phyloP scores from a whole-genome alignment of 2,329 filamentous ascomycete species.

The Arthrobotrys musiformis region DNA sequence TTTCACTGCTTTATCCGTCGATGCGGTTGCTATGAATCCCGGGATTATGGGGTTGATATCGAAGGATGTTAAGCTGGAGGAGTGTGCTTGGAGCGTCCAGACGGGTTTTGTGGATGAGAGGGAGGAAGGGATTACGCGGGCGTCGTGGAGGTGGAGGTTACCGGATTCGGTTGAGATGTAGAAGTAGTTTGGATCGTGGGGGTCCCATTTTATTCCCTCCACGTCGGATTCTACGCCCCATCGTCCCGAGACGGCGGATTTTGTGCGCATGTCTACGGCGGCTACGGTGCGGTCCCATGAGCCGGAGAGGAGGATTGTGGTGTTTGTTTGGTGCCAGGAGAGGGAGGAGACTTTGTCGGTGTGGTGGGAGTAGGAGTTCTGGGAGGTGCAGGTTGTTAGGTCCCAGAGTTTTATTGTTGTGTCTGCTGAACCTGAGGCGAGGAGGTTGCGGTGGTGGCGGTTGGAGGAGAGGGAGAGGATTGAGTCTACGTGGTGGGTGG shows the following conservation, averaged over 20 bases:
- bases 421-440: slow-evolving; percentile 94
- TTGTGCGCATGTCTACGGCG: slow-evolving; percentile 94
- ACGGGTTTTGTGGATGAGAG: slow-evolving; percentile 82
- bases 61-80: slow-evolving; percentile 82
- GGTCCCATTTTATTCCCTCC: slow-evolving; percentile 91
- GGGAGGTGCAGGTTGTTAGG: slow-evolving; percentile 87
- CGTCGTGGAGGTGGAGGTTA: slow-evolving; percentile 90
- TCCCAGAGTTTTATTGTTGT: slow-evolving; percentile 99
- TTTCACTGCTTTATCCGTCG: slow-evolving; percentile 94
- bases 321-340: slow-evolving; percentile 88
- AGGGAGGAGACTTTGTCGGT: slow-evolving; percentile 98
- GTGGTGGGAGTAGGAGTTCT: slow-evolving; percentile 88
- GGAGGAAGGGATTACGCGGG: slow-evolving; percentile 74
- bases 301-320: slow-evolving; percentile 88
- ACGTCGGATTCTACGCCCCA: slow-evolving; percentile 98
- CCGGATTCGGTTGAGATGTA: slow-evolving; percentile 94
- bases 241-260: slow-evolving; percentile 76
- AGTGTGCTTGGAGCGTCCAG: slow-evolving; percentile 93
- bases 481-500: slow-evolving; percentile 85
- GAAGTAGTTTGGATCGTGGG: slow-evolving; percentile 91
- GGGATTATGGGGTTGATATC: slow-evolving; percentile 90
- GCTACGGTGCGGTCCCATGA: slow-evolving; percentile 95
- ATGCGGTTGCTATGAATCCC: slow-evolving; percentile 92
- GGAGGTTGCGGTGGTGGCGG: slow-evolving; percentile 88
- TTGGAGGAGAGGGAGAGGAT: slow-evolving; percentile 92